Conservation (phyloP, 2,329 filamentous ascomycete species). For the Emericellopsis atlantica region DNA sequence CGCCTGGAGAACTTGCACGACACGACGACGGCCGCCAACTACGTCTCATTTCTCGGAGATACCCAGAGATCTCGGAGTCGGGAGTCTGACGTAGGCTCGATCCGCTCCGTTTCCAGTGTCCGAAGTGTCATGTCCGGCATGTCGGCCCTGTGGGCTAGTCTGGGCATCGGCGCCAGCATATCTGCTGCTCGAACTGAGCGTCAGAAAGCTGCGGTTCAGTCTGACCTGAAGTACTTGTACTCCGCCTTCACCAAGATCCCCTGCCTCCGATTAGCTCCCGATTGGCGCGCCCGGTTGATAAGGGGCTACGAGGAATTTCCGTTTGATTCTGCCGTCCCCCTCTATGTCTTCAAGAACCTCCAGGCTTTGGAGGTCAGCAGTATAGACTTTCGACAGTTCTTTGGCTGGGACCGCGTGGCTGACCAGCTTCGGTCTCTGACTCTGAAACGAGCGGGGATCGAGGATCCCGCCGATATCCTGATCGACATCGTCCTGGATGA, state of each 20-base stretch:
- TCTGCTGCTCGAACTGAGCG: constrained; percentile 75
- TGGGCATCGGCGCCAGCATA: constrained; percentile 71
- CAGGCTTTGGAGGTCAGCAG: constrained; percentile 89
- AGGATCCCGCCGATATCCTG: constrained; percentile 81
- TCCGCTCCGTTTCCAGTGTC: constrained; percentile 92
- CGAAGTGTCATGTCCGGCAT: constrained; percentile 96
- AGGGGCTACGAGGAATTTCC: constrained; percentile 94
- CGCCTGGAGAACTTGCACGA: constrained; percentile 89
- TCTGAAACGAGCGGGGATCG: constrained; percentile 74
- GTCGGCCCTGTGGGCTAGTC: constrained; percentile 82
- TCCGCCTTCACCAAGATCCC: constrained; percentile 98
- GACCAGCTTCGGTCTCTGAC: constrained; percentile 86
- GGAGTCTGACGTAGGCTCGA: constrained; percentile 74
- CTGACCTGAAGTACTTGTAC: constrained; percentile 91
- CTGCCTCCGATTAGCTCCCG: constrained; percentile 78
- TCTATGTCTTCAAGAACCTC: constrained; percentile 96
- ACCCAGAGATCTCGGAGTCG: constrained; percentile 64
- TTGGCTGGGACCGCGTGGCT: constrained; percentile 87
- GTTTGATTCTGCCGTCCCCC: constrained; percentile 89
- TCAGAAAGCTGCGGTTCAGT: constrained; percentile 72
- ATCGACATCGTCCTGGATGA: constrained; percentile 93
- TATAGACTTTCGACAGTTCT: constrained; percentile 93
- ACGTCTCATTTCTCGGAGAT: constrained; percentile 87
- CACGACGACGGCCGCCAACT: constrained; percentile 74
- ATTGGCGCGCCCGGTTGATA: constrained; percentile 83